Evolutionary conservation across 2,329 filamentous ascomycete species (phyloP), one percentile per base, ranked within the genome.

Genomic region (Epichloe festucae): DNA sequence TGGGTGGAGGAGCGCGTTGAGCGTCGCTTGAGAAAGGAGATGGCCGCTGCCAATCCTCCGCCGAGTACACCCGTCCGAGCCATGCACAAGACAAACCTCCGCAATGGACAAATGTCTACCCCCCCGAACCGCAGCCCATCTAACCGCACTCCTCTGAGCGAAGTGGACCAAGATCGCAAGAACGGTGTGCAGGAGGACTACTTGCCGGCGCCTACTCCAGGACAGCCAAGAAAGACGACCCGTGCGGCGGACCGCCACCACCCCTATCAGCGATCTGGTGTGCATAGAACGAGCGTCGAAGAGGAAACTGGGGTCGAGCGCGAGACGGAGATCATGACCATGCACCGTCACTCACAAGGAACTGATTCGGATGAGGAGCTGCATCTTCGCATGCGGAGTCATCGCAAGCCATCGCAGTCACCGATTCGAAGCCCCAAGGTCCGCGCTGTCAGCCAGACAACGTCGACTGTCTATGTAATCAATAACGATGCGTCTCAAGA

Each of bases 121-220:
- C 91, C 23, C 31, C 89, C 89, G 3, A 89, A 93, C 68, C 81
- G 82, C 56, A 84, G 79, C 56, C 78, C 82, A 19, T 85, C 85
- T 7, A 81, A 82, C 63, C 81, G 93, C 53, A 82, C 88, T 35
- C 90, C 93, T 3, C 79, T 98, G n/a, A 90, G 91, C 50, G 93
- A 98, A 68, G 87, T 98, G 56, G 88, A 94, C 61, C 81, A 87
- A 57, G 95, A 96, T 59, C 72, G 76, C 61, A 78, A 75, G 62
- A 81, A 79, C 58, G 77, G 79, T 48, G 77, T 82, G n/a, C 80
- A 87, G 62, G 89, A 96, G 57, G 90, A 96, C 64, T 94, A 94
- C 60, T 78, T 98, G 5, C 93, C 93, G 3, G 91, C 90, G 0
- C 93, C 93, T 3, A 98, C 93, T 4, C 93, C 93, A 0, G 93